phyloP scores from a whole-genome alignment of 1,139 yeast species.

The Hyphopichia buzzinii region DNA sequence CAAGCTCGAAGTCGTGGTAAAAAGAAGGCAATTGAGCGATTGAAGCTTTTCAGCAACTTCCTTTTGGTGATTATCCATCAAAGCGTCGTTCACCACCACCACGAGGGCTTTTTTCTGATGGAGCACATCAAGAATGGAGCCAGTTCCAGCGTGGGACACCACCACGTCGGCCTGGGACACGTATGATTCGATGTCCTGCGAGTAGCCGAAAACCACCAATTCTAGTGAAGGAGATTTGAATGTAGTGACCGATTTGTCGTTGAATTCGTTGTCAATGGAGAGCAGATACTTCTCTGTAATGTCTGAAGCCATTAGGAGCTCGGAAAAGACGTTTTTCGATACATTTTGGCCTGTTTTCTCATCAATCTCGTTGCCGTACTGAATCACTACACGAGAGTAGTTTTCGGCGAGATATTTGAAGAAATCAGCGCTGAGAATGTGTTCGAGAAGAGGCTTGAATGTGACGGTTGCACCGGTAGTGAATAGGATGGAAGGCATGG shows the following conservation, averaged over 20 bases:
- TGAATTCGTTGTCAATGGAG: constrained; percentile 6
- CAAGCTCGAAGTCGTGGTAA: neutral
- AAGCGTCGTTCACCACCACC: constrained; percentile 63
- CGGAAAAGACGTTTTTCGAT: constrained; percentile 21
- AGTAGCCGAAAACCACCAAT: constrained; percentile 49
- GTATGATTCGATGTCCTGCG: constrained; percentile 35
- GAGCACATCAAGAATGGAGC: constrained; percentile 80
- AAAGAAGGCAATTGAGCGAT: constrained; percentile 13
- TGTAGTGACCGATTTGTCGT: constrained; percentile 4
- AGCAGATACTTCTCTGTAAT: constrained; percentile 11
- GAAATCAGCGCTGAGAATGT: constrained; percentile 35
- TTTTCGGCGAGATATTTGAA: constrained; percentile 25
- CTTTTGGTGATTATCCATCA: constrained; percentile 86
- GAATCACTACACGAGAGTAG: constrained; percentile 51
- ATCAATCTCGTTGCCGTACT: constrained; percentile 61
- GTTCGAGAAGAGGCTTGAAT: constrained; percentile 52
- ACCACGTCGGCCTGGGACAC: constrained; percentile 52
- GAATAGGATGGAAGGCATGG: constrained; percentile 38
- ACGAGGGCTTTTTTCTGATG: constrained; percentile 56
- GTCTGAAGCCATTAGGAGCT: constrained; percentile 12
- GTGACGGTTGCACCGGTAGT: constrained; percentile 90
- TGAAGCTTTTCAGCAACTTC: constrained; percentile 70
- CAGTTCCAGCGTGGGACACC: constrained; percentile 92
- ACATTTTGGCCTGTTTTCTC: constrained; percentile 24
- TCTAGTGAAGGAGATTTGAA: constrained; percentile 12